Evolutionary conservation across 352 stramenopile genomes (phyloP), one percentile per base, ranked within the genome.

Genomic region (Globisporangium rhizosaccharum): DNA sequence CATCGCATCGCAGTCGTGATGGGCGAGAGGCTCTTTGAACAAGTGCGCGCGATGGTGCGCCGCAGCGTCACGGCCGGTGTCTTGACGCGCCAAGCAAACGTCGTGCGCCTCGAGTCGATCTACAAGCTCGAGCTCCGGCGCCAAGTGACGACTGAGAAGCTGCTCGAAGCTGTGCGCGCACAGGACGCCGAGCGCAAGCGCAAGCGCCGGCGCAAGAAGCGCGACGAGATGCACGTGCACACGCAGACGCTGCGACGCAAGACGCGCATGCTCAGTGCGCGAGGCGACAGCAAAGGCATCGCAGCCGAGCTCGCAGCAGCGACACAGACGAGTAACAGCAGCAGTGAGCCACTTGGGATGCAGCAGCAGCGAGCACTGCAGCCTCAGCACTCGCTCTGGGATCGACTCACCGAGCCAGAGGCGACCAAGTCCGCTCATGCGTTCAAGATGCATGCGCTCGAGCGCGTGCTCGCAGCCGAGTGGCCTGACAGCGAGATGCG

Each of bases 401-500:
- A 51, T 23, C 39, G 47, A 30, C 58, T 55, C 51, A 42, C 30
- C 25, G 63, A 71, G 20, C 51, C 53, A 5, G 63, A 77, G 15
- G 65, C 71, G 15, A 52, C 72, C 28, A 72, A 70, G 25, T 76
- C 70, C 0, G 69, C 74, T 2, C 72, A 89, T 56, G 59, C 70
- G 1, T 88, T 87, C 59, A 87, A 87, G 57, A 68, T 88, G 50
- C 72, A 78, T 33, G 76, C 75, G 12, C 59, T 89, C 2, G 79
- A 89, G 48, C 64, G 75, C 18, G 56, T 89, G 56, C 58, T 73
- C 26, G 56, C 56, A 0, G 59, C 59, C 18, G 62, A 66, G 46
- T 73, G 51, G 69, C 39, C 11, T n/a, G 39, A 45, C 39, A 45
- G 39, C 39, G 9, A 45, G 2, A 11, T 10, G 17, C 60, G 25